Percentiles rank a stretch among this genome's conserved stretches.
These are phyloP conservation scores for Davidsoniella australis DNA, from an alignment of 2,329 filamentous ascomycete species.

Conservation along the genomic window DNA sequence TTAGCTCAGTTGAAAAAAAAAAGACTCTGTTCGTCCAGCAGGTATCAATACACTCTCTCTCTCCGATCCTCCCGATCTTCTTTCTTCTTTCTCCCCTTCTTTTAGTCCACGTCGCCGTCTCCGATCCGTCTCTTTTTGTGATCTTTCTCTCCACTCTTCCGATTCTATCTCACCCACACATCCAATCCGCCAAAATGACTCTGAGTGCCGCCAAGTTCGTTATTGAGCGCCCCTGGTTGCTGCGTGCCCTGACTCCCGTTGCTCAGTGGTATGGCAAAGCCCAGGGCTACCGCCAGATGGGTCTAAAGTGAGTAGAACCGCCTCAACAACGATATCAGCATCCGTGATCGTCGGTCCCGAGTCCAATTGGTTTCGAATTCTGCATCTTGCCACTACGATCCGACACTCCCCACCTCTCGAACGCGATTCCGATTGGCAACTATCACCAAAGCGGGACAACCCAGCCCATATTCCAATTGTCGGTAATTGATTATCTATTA, in stretches of 20 bases:
- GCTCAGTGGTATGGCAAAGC: slow-evolving; percentile 80
- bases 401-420: not conserved
- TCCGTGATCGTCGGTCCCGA: not conserved
- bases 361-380: not conserved
- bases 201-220: slow-evolving; percentile 59
- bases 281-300: slow-evolving; percentile 82
- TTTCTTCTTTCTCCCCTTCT: slow-evolving; percentile 5
- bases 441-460: not conserved
- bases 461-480: too few relatives aligned
- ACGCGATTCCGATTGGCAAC: not conserved
- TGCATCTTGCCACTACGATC: not conserved
- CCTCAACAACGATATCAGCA: too few relatives aligned
- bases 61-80: slow-evolving; percentile 11
- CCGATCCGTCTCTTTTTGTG: not conserved
- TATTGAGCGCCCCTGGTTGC: slow-evolving; percentile 70
- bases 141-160: slow-evolving; percentile 15
- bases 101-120: not conserved
- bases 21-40: slow-evolving; percentile 1
- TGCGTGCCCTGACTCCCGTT: slow-evolving; percentile 47
- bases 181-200: slow-evolving; percentile 39
- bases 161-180: slow-evolving; percentile 16
- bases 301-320: slow-evolving; percentile 46
- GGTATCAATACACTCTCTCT: slow-evolving; percentile 5
- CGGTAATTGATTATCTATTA: too few relatives aligned
- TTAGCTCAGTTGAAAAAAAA: slow-evolving; percentile 2